Conservation (phyloP, 2,329 filamentous ascomycete species). For the Mollisia scopiformis region DNA sequence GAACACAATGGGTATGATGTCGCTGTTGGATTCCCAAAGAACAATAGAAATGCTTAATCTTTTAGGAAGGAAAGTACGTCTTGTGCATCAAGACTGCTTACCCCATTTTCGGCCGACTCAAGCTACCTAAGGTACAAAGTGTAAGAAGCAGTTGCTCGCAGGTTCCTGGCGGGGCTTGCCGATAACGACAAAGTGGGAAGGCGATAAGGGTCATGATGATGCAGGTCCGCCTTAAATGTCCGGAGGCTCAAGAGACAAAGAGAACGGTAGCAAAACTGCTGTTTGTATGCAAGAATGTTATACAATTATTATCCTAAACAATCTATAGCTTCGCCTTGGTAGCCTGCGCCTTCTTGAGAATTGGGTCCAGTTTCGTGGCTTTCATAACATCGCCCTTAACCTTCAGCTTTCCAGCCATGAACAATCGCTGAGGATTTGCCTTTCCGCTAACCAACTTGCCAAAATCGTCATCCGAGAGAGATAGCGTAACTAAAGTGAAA, state of each 20-base stretch:
- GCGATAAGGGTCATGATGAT: constrained; percentile 7
- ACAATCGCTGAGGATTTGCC: constrained; percentile 87
- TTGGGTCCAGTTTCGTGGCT: constrained; percentile 93
- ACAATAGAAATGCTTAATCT: too few relatives aligned
- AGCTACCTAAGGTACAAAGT: constrained; percentile 1
- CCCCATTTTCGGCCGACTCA: background rate
- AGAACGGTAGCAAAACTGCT: background rate
- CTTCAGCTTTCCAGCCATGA: constrained; percentile 99
- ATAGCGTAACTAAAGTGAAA: constrained; percentile 73
- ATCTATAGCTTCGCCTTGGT: constrained; percentile 80
- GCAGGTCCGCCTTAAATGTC: background rate
- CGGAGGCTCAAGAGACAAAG: background rate
- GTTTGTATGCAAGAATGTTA: constrained; percentile 2
- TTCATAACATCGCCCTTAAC: constrained; percentile 99
- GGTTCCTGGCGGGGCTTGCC: constrained; percentile 21
- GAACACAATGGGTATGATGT: background rate
- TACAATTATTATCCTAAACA: constrained; percentile 11
- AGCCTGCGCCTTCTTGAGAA: constrained; percentile 81
- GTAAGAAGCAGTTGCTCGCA: background rate
- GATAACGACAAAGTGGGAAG: constrained; percentile 16
- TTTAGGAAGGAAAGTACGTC: background rate
- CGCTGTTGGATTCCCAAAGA: background rate
- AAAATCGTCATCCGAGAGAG: constrained; percentile 86
- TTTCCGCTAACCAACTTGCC: constrained; percentile 80
- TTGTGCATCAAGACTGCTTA: background rate